These are phyloP conservation scores for Pleurostoma richardsiae DNA, from an alignment of 2,329 filamentous ascomycete genomes.

Conservation along the genomic window DNA sequence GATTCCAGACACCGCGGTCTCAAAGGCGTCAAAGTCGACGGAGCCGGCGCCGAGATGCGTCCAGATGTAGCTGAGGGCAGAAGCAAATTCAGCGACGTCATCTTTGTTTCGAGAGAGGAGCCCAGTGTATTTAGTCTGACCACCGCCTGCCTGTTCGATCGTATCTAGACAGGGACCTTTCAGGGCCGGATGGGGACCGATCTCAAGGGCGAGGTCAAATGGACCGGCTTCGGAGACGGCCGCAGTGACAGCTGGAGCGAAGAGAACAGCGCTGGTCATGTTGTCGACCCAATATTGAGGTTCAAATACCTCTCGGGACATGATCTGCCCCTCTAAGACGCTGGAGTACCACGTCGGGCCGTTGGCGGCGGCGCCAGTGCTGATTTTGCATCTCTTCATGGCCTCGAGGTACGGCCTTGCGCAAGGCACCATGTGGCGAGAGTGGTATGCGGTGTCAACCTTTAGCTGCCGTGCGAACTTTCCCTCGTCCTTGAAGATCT, in stretches of 20 bases:
- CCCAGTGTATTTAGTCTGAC: slow-evolving; percentile 15
- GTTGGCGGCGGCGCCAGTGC: background rate
- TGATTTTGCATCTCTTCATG: background rate
- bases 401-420: slow-evolving; percentile 5
- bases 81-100: slow-evolving; percentile 11
- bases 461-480: slow-evolving; percentile 23
- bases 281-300: slow-evolving; percentile 14
- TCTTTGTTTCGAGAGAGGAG: slow-evolving; percentile 10
- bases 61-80: slow-evolving; percentile 11
- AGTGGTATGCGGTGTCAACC: slow-evolving; percentile 34
- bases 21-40: slow-evolving; percentile 3
- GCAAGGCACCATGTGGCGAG: slow-evolving; percentile 25
- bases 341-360: slow-evolving; percentile 14
- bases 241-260: slow-evolving; percentile 8
- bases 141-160: slow-evolving; percentile 7
- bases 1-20: background rate
- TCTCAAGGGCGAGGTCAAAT: slow-evolving; percentile 15
- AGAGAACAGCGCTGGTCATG: slow-evolving; percentile 15
- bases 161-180: slow-evolving; percentile 29
- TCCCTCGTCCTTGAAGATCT: slow-evolving; percentile 14
- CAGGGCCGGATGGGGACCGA: slow-evolving; percentile 31
- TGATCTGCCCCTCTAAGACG: slow-evolving; percentile 9
- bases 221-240: slow-evolving; percentile 3
- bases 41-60: background rate
- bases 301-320: slow-evolving; percentile 1